Evolutionary conservation across 306 rosid genomes (phyloP), one percentile per base, ranked within the genome.

Genomic region (Notholithocarpus densiflorus): DNA sequence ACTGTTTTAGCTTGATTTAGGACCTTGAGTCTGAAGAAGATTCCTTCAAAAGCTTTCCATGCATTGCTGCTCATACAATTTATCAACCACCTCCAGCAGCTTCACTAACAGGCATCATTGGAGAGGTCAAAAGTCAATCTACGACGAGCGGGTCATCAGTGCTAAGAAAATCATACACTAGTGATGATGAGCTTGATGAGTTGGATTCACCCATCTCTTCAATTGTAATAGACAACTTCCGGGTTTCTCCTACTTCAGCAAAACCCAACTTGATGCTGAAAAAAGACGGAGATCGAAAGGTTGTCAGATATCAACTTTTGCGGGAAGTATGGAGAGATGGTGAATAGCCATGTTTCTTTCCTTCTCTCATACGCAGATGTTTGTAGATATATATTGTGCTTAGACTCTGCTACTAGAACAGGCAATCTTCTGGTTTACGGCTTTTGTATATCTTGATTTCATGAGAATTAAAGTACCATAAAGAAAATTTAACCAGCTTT

Each of bases 101-200:
- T 70, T 87, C 90, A 43, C 80, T 90, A 71, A 60, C 77, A 75
- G 69, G 83, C 81, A 84, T 82, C 84, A 55, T 79, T 24, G 89
- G 91, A 83, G 92, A 88, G 79, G 81, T 77, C 56, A 93, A 91
- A 76, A 85, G 79, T 77, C 87, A 82, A 77, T 21, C 81, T 72
- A 80, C 27, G 55, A 87, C 74, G 77, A 83, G 86, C 64, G 91
- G 91, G 23, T 84, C 97, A 65, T 84, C 91, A 54, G 81, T 80
- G 78, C 85, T 90, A 6, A 82, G 78, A 79, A 91, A 90, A 55
- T 73, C 95, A 53, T 88, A 93, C 70, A 90, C 97, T 7, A 91
- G 93, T 77, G 98, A 93, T 57, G 92, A 91, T 76, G 98, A 93
- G 86, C 95, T 93, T 53, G 95, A 91, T 64, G 92, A 90, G 77